phyloP scores from a whole-genome alignment of 176 grass and related monocot genomes.

The Ensete ventricosum region DNA sequence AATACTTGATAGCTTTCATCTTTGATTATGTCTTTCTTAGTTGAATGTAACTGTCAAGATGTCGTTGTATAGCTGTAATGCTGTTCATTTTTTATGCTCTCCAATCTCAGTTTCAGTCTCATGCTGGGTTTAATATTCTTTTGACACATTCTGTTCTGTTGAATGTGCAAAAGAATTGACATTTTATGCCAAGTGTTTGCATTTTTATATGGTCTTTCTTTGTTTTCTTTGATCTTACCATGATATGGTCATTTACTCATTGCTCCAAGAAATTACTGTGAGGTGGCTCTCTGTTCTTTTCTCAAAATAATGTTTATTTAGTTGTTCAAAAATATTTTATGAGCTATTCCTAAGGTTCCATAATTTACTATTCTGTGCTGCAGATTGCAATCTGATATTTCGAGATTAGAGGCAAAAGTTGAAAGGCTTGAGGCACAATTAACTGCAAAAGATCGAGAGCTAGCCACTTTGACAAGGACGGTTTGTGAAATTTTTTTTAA shows the following conservation, averaged over 20 bases:
- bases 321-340: background rate
- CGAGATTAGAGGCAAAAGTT: conserved; percentile 86
- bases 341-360: background rate
- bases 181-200: background rate
- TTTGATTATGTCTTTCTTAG: background rate
- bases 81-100: background rate
- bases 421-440: conserved; percentile 97
- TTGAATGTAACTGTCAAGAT: background rate
- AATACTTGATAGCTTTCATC: background rate
- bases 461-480: conserved; percentile 75
- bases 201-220: too few relatives aligned
- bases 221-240: conserved; percentile 15
- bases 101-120: background rate
- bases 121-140: background rate
- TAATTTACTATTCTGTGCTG: conserved; percentile 8
- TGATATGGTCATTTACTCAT: too few relatives aligned
- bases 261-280: too few relatives aligned
- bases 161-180: background rate
- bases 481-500: conserved; percentile 26
- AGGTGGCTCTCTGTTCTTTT: background rate
- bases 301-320: background rate
- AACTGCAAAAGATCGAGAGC: conserved; percentile 86
- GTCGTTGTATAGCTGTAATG: background rate
- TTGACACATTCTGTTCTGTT: background rate
- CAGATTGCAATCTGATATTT: conserved; percentile 86